Evolutionary conservation across 805 yeast species (phyloP).

Genomic region (Debaryomyces hansenii): DNA sequence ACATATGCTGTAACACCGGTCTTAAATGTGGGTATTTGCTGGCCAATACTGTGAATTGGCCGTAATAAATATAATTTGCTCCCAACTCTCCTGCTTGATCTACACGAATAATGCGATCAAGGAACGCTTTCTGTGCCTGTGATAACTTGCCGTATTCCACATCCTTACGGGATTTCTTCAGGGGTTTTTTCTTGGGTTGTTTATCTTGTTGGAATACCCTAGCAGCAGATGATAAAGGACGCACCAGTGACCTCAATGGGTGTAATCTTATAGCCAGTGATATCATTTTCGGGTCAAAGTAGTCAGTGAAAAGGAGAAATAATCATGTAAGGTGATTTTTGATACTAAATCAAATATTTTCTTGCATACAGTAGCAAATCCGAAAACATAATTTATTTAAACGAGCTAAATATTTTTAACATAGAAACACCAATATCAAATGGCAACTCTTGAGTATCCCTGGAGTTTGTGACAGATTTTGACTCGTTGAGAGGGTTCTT

Average conservation of each 20-base stretch:
- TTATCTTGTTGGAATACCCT: slow-evolving; percentile 5
- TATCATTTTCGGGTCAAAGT: background rate
- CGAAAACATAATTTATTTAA: slow-evolving; percentile 3
- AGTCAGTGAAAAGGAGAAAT: background rate
- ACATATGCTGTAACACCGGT: slow-evolving; percentile 88
- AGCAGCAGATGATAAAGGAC: slow-evolving; percentile 2
- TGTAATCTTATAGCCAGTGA: background rate
- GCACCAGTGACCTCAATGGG: background rate
- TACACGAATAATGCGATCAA: slow-evolving; percentile 78
- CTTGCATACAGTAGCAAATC: background rate
- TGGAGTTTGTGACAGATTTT: slow-evolving; percentile 55
- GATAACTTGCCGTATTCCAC: slow-evolving; percentile 39
- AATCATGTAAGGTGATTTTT: background rate
- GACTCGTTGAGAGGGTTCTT: slow-evolving; percentile 45
- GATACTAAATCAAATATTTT: background rate
- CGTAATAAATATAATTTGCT: slow-evolving; percentile 89
- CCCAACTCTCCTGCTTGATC: slow-evolving; percentile 99
- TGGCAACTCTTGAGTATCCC: slow-evolving; percentile 64
- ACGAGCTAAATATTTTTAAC: slow-evolving; percentile 43
- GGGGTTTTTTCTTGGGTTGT: slow-evolving; percentile 11
- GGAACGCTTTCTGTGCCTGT: slow-evolving; percentile 64
- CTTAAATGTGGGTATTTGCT: slow-evolving; percentile 70
- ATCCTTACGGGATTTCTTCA: slow-evolving; percentile 13
- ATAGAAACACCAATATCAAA: slow-evolving; percentile 46
- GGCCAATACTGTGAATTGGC: slow-evolving; percentile 79